These are phyloP conservation scores for Xylaria multiplex DNA, from an alignment of 2,329 filamentous ascomycete species.

Conservation along the genomic window DNA sequence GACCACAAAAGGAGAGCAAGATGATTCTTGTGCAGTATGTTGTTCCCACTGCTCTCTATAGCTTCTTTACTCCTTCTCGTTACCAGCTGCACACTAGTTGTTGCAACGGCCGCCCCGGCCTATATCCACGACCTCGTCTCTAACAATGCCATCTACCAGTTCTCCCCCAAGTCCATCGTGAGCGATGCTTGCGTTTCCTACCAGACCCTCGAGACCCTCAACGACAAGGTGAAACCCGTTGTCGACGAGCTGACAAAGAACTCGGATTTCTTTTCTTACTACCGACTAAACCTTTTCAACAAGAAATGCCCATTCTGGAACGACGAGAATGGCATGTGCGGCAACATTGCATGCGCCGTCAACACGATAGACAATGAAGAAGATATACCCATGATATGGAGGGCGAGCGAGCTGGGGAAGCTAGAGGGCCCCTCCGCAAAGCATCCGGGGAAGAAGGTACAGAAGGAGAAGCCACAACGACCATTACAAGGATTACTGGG, in stretches of 20 bases:
- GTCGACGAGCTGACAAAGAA: constrained; percentile 83
- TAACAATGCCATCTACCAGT: constrained; percentile 65
- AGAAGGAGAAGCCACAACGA: constrained; percentile 74
- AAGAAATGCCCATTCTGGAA: constrained; percentile 97
- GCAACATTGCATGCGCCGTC: constrained; percentile 95
- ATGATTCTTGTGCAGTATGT: constrained; percentile 65
- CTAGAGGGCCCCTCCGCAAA: constrained; percentile 89
- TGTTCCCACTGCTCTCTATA: constrained; percentile 40
- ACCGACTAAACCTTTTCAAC: constrained; percentile 92
- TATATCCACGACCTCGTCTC: constrained; percentile 46
- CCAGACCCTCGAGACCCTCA: constrained; percentile 85
- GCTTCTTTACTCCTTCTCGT: constrained; percentile 38
- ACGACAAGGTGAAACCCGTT: constrained; percentile 77
- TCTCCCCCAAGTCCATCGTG: constrained; percentile 88
- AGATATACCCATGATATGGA: constrained; percentile 91
- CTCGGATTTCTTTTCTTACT: constrained; percentile 98
- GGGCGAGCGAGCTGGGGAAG: constrained; percentile 90
- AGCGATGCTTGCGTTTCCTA: constrained; percentile 96
- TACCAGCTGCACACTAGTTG: constrained; percentile 42
- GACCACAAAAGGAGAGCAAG: constrained; percentile 50
- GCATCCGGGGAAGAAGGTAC: constrained; percentile 81
- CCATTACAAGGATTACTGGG: constrained; percentile 86
- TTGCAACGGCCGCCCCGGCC: constrained; percentile 37
- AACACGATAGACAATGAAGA: constrained; percentile 95
- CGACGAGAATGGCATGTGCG: constrained; percentile 92